Percentiles rank a stretch among this genome's conserved stretches.
phyloP scores from a whole-genome alignment of 495 filamentous ascomycete species.

The Pseudevernia furfuracea region DNA sequence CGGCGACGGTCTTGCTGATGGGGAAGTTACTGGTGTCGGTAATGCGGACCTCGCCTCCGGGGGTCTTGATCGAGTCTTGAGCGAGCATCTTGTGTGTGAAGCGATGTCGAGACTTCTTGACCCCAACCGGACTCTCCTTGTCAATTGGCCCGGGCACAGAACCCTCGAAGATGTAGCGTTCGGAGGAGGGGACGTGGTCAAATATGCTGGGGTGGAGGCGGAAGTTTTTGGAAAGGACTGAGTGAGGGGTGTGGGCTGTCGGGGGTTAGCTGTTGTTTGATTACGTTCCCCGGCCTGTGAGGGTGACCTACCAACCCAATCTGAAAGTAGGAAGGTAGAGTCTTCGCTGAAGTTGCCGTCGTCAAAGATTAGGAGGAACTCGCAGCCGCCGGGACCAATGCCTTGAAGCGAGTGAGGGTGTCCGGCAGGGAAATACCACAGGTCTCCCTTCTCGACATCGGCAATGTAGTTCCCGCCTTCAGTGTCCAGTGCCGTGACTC shows the following conservation, averaged over 20 bases:
- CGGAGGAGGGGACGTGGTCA: slow-evolving; percentile 49
- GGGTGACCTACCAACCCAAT: slow-evolving; percentile 41
- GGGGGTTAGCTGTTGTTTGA: not conserved
- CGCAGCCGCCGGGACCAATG: slow-evolving; percentile 49
- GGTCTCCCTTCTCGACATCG: slow-evolving; percentile 57
- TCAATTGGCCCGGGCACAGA: slow-evolving; percentile 49
- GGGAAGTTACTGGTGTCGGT: slow-evolving; percentile 59
- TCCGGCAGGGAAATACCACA: slow-evolving; percentile 65
- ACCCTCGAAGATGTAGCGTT: slow-evolving; percentile 67
- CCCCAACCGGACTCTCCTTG: slow-evolving; percentile 50
- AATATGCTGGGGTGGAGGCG: slow-evolving; percentile 47
- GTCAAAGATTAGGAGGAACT: slow-evolving; percentile 67
- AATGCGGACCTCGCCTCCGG: slow-evolving; percentile 61
- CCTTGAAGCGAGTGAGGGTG: slow-evolving; percentile 64
- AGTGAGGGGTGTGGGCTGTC: slow-evolving; percentile 44
- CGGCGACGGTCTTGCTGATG: slow-evolving; percentile 49
- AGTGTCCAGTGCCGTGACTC: slow-evolving; percentile 52
- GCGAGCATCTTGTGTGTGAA: slow-evolving; percentile 62
- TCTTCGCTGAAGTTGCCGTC: slow-evolving; percentile 60
- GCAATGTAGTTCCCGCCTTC: slow-evolving; percentile 58
- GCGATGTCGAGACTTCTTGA: slow-evolving; percentile 45
- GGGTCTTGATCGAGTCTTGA: slow-evolving; percentile 49
- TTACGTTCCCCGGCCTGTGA: not conserved
- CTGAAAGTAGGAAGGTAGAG: slow-evolving; percentile 58
- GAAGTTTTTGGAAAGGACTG: slow-evolving; percentile 58